phyloP scores from a whole-genome alignment of 129 eudicot species.

The Lactuca sativa region DNA sequence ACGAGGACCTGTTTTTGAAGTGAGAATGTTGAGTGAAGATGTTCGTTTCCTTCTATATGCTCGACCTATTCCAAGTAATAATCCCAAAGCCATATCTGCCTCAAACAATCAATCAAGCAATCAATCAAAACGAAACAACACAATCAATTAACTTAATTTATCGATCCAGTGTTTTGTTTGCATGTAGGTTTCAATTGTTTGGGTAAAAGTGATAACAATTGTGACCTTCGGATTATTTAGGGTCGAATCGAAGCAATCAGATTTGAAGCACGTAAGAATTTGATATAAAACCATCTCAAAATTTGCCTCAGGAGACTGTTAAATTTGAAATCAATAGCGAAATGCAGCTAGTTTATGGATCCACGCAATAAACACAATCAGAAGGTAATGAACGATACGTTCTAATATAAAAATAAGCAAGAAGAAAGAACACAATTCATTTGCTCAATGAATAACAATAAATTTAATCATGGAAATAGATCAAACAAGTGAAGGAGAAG shows the following conservation, averaged over 20 bases:
- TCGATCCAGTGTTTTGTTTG: not conserved
- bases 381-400: not conserved
- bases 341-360: not conserved
- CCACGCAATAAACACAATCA: not conserved
- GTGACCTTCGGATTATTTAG: not conserved
- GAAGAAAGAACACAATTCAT: not conserved
- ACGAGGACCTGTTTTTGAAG: slow-evolving; percentile 70
- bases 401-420: too few relatives aligned
- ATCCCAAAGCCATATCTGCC: slow-evolving; percentile 65
- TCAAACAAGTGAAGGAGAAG: not conserved
- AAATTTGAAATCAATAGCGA: not conserved
- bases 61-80: slow-evolving; percentile 77
- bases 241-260: not conserved
- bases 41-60: slow-evolving; percentile 73
- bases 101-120: not conserved
- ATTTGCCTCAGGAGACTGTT: not conserved
- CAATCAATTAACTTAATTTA: not conserved
- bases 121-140: slow-evolving; percentile 13
- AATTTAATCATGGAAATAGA: not conserved
- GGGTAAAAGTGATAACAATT: not conserved
- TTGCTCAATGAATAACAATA: not conserved
- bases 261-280: not conserved
- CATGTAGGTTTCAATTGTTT: too few relatives aligned
- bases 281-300: not conserved
- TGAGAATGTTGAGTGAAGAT: slow-evolving; percentile 74